phyloP scores from a whole-genome alignment of 2,329 filamentous ascomycete species.

The Colletotrichum orchidophilum region DNA sequence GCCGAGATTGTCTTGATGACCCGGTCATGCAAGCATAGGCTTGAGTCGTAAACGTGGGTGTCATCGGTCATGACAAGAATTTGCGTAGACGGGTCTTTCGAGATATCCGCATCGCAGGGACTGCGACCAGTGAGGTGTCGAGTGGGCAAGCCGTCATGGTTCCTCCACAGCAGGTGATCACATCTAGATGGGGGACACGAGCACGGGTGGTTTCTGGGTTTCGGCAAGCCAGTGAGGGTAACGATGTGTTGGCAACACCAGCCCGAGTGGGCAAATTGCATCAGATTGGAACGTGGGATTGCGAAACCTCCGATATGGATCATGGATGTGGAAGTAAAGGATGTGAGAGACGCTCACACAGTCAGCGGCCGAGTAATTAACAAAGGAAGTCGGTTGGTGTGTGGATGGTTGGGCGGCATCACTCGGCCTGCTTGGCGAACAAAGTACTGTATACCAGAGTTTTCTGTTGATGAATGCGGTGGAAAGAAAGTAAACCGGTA shows the following conservation, averaged over 20 bases:
- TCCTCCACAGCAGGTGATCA: background rate
- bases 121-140: background rate
- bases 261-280: conserved; percentile 10
- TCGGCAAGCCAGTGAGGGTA: background rate
- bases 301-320: conserved; percentile 28
- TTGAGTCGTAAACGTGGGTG: conserved; percentile 16
- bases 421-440: background rate
- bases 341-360: conserved; percentile 13
- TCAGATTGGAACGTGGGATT: conserved; percentile 23
- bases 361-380: conserved; percentile 10
- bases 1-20: conserved; percentile 1
- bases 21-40: conserved; percentile 10
- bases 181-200: background rate
- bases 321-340: conserved; percentile 4
- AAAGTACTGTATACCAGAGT: background rate
- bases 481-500: background rate
- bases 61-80: background rate
- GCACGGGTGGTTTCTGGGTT: background rate
- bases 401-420: conserved; percentile 1
- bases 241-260: background rate
- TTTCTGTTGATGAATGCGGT: too few relatives aligned
- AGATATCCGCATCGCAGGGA: conserved; percentile 2
- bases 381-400: background rate
- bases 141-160: background rate
- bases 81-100: background rate